Evolutionary conservation across 2,329 filamentous ascomycete genomes (phyloP).

Genomic region (Aphanocladium album): DNA sequence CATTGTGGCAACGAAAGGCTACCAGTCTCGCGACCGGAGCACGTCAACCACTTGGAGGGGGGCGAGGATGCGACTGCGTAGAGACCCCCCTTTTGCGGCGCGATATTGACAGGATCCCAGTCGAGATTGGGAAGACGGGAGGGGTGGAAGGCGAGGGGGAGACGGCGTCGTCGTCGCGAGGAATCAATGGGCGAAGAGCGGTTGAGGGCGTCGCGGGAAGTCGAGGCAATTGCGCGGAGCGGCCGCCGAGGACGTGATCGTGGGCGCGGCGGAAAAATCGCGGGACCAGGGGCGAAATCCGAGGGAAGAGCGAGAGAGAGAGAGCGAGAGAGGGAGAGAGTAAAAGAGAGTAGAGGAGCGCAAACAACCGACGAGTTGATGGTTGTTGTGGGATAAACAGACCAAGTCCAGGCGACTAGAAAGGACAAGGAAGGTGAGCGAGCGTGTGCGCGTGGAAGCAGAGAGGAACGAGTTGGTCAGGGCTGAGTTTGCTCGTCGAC

Average conservation of each 20-base stretch:
- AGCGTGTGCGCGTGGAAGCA: not conserved
- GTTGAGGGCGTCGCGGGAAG: not conserved
- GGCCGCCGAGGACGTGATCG: not conserved
- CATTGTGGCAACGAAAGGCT: slow-evolving; percentile 52
- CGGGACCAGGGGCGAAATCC: slow-evolving; percentile 4
- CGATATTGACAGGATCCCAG: not conserved
- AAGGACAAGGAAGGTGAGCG: not conserved
- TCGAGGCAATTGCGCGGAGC: slow-evolving; percentile 5
- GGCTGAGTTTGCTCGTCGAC: slow-evolving; percentile 3
- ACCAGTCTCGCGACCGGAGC: slow-evolving; percentile 58
- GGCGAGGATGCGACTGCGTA: slow-evolving; percentile 14
- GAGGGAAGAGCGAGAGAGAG: not conserved
- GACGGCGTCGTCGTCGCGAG: not conserved
- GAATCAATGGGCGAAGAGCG: not conserved
- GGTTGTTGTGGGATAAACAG: not conserved
- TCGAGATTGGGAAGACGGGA: not conserved
- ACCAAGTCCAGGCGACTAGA: not conserved
- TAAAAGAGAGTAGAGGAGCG: no score
- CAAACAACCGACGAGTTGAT: not conserved
- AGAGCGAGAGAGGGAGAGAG: not conserved
- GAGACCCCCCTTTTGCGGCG: slow-evolving; percentile 9
- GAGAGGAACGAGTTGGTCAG: not conserved
- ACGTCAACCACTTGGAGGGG: slow-evolving; percentile 41
- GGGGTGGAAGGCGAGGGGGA: not conserved
- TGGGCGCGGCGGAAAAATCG: slow-evolving; percentile 7